Conservation (phyloP, 306 rosid genomes). For the Glycine latifolia region DNA sequence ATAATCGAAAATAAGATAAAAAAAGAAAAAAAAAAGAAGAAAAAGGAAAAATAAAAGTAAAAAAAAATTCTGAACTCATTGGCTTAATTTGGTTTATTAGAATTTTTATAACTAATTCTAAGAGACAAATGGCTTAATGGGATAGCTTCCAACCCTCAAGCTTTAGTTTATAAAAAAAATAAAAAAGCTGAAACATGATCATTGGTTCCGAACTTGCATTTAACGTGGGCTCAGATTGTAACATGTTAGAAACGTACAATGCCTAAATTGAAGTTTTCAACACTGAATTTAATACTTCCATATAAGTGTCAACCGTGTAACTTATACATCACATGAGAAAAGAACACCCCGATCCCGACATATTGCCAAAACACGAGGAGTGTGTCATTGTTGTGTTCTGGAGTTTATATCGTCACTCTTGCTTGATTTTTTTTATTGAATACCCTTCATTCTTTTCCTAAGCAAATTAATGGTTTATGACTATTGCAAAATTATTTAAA, state of each 20-base stretch:
- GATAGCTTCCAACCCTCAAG: not conserved
- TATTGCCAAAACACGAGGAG: conserved; percentile 8
- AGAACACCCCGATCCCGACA: conserved; percentile 8
- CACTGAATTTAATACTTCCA: conserved; percentile 23
- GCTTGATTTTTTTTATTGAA: not conserved
- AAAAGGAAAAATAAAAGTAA: too few relatives aligned
- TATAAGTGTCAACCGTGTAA: not conserved
- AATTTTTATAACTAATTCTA: not conserved
- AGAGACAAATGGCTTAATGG: not conserved
- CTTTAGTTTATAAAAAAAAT: not conserved
- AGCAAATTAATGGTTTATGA: not conserved
- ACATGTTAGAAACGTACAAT: not conserved
- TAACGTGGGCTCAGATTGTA: not conserved
- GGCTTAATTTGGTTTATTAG: not conserved
- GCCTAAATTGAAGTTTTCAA: conserved; percentile 9
- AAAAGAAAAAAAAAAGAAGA: too few relatives aligned
- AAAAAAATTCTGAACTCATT: too few relatives aligned
- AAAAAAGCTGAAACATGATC: not conserved
- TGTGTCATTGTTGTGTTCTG: not conserved
- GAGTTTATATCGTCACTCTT: not conserved
- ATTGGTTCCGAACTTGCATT: conserved; percentile 18
- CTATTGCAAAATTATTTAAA: not conserved
- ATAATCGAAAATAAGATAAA: too few relatives aligned
- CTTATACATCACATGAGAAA: conserved; percentile 16
- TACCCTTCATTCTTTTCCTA: not conserved